phyloP scores from a whole-genome alignment of 1,139 yeast genomes.

The Blastobotrys petasosporus region DNA sequence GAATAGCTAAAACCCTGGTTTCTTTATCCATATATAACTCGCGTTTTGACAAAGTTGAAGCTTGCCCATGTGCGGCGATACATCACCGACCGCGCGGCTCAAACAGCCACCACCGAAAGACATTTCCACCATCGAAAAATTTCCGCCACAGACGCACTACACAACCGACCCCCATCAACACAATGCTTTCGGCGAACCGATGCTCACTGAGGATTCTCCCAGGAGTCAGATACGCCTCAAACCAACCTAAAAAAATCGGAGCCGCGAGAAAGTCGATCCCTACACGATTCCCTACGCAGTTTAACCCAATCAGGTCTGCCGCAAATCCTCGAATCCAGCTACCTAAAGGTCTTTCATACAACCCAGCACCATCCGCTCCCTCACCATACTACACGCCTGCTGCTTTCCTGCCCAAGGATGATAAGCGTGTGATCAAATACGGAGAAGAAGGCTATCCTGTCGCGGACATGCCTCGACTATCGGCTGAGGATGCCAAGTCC shows the following conservation, averaged over 20 bases:
- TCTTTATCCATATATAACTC: constrained; percentile 9
- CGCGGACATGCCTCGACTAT: constrained; percentile 33
- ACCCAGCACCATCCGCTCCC: constrained; percentile 43
- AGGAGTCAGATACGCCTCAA: constrained; percentile 4
- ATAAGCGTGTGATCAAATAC: constrained; percentile 46
- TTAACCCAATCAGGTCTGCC: constrained; percentile 39
- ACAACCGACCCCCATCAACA: not conserved
- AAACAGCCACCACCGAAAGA: not conserved
- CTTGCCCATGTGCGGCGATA: not conserved
- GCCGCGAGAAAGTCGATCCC: constrained; percentile 14
- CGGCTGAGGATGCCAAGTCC: constrained; percentile 40
- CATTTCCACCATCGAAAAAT: not conserved
- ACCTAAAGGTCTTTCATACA: constrained; percentile 37
- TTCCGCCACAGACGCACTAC: not conserved
- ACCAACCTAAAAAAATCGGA: constrained; percentile 5
- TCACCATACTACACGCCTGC: constrained; percentile 62
- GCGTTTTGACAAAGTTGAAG: not conserved
- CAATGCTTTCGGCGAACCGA: not conserved
- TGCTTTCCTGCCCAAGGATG: constrained; percentile 61
- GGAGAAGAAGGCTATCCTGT: constrained; percentile 24
- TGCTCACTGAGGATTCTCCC: not conserved
- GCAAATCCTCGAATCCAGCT: constrained; percentile 34
- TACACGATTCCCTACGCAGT: constrained; percentile 36
- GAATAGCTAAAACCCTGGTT: constrained; percentile 18
- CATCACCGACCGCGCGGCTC: not conserved